A percentile compares a stretch with the other conserved stretches of the same genome.
Conservation (phyloP, 805 yeast genomes). For the Ogataea parapolymorpha region DNA sequence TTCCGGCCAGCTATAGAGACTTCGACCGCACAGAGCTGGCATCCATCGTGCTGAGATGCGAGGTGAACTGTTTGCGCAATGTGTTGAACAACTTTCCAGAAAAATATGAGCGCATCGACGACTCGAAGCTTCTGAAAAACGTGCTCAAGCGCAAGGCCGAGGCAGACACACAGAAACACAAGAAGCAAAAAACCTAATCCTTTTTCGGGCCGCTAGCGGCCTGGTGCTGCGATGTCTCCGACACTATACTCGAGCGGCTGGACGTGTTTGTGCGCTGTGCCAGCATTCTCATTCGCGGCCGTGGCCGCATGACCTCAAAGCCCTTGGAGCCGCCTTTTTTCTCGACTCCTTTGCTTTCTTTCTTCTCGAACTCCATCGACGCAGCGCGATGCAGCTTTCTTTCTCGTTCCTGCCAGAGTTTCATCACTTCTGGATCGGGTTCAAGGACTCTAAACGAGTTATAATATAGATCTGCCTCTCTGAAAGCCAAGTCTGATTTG, state of each 20-base stretch:
- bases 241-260: background rate
- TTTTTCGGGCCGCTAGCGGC: slow-evolving; percentile 1
- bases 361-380: slow-evolving; percentile 9
- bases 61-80: slow-evolving; percentile 47
- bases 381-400: slow-evolving; percentile 23
- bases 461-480: slow-evolving; percentile 58
- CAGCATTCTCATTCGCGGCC: slow-evolving; percentile 5
- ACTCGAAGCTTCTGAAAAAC: slow-evolving; percentile 56
- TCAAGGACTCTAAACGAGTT: slow-evolving; percentile 37
- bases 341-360: too few species aligned
- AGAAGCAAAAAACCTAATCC: slow-evolving; percentile 27
- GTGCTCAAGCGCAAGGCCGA: slow-evolving; percentile 49
- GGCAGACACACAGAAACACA: slow-evolving; percentile 24
- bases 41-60: slow-evolving; percentile 52
- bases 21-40: slow-evolving; percentile 44
- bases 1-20: slow-evolving; percentile 16
- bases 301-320: slow-evolving; percentile 33
- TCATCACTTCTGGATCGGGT: slow-evolving; percentile 51
- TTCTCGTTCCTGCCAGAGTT: slow-evolving; percentile 50
- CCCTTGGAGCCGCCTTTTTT: slow-evolving; percentile 8
- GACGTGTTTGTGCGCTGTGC: background rate
- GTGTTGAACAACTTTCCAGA: slow-evolving; percentile 29
- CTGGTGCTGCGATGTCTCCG: background rate
- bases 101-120: slow-evolving; percentile 47
- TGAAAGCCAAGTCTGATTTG: slow-evolving; percentile 47